Conservation (phyloP, 2,329 filamentous ascomycete genomes). For the Aspergillus sp. region DNA sequence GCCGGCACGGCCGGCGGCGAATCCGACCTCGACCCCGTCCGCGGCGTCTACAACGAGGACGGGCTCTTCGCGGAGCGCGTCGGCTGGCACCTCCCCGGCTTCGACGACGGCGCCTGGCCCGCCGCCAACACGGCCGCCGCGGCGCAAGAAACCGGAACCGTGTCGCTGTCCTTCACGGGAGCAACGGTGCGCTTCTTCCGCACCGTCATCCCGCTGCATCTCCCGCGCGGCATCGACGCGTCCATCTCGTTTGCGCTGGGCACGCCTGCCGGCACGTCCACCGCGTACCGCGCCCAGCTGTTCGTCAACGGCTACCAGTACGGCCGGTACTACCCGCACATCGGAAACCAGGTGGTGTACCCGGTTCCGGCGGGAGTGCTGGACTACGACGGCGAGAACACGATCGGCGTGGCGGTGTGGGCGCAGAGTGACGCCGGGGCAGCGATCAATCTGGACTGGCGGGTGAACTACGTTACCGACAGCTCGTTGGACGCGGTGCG, state of each 20-base stretch:
- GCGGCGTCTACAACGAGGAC: constrained; percentile 58
- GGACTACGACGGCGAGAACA: constrained; percentile 59
- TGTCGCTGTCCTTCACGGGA: constrained; percentile 41
- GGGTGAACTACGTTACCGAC: constrained; percentile 54
- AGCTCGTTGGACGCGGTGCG: constrained; percentile 51
- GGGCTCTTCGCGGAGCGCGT: constrained; percentile 59
- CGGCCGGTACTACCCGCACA: constrained; percentile 58
- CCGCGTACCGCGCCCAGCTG: constrained; percentile 53
- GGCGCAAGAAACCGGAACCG: not conserved
- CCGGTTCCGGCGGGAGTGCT: constrained; percentile 61
- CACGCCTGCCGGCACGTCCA: constrained; percentile 37
- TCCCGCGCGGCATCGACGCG: constrained; percentile 55
- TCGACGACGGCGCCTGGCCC: constrained; percentile 49
- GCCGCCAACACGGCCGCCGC: constrained; percentile 24
- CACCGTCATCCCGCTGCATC: constrained; percentile 50
- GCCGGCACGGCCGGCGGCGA: constrained; percentile 58
- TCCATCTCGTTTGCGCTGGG: constrained; percentile 57
- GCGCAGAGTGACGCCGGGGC: constrained; percentile 56
- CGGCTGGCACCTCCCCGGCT: constrained; percentile 60
- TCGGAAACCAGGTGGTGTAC: constrained; percentile 61
- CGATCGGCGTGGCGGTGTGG: constrained; percentile 59
- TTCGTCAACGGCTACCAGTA: constrained; percentile 68
- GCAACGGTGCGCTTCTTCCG: constrained; percentile 59
- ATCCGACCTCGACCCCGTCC: constrained; percentile 53
- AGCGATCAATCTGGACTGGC: constrained; percentile 50